These are phyloP conservation scores for Thermomucor indicae-seudaticae DNA, from an alignment of 371 early-diverging fungal species.

Conservation along the genomic window DNA sequence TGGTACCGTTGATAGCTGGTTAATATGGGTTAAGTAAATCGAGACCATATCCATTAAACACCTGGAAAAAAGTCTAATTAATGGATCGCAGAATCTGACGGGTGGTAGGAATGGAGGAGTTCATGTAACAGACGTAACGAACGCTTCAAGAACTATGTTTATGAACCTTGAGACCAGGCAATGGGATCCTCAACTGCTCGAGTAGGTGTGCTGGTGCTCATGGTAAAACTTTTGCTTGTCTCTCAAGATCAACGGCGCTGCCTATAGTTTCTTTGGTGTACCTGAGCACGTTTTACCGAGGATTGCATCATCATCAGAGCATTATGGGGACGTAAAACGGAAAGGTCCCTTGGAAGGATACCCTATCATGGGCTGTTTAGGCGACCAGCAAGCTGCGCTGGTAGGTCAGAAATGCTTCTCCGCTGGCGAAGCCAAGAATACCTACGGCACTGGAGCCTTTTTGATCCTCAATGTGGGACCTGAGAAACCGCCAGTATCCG, in stretches of 20 bases:
- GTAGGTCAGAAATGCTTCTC: constrained; percentile 93
- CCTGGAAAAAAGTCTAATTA: not conserved
- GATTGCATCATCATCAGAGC: constrained; percentile 79
- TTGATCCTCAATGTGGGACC: constrained; percentile 96
- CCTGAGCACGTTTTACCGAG: constrained; percentile 61
- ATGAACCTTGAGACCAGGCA: constrained; percentile 78
- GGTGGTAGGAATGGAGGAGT: constrained; percentile 66
- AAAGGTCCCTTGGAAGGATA: constrained; percentile 65
- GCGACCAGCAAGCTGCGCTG: constrained; percentile 97
- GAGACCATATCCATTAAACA: not conserved
- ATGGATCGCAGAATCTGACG: constrained; percentile 65
- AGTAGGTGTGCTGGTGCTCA: constrained; percentile 25
- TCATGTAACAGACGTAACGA: constrained; percentile 89
- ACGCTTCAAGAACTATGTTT: constrained; percentile 90
- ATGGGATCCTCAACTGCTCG: constrained; percentile 74
- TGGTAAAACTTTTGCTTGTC: not conserved
- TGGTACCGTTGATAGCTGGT: constrained; percentile 93
- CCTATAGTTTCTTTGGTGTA: constrained; percentile 65
- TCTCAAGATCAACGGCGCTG: not conserved
- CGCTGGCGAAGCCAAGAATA: constrained; percentile 90
- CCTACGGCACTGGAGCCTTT: constrained; percentile 96
- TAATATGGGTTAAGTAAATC: constrained; percentile 66
- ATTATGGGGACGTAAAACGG: constrained; percentile 65
- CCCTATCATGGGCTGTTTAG: constrained; percentile 82
- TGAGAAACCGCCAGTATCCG: constrained; percentile 67